Evolutionary conservation across 108 stramenopile genomes (phyloP).

Genomic region (Cylindrotheca closterium): DNA sequence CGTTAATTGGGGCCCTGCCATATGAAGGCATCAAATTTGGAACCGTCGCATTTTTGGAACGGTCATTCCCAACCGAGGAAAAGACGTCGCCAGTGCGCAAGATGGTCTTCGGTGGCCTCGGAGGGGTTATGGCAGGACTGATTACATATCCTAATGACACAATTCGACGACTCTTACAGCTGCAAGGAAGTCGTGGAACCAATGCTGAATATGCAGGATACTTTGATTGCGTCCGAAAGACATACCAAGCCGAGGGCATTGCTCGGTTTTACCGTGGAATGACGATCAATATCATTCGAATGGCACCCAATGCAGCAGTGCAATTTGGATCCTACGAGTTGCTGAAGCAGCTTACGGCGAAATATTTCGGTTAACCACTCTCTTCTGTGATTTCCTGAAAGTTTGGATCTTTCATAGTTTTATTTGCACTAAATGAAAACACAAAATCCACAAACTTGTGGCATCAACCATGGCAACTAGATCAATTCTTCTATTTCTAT

Average conservation of each 20-base stretch:
- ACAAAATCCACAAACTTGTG: too few species aligned
- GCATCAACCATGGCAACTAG: too few species aligned
- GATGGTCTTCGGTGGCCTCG: slow-evolving; percentile 79
- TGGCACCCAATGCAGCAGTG: slow-evolving; percentile 88
- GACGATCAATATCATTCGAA: slow-evolving; percentile 75
- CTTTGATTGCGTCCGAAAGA: slow-evolving; percentile 78
- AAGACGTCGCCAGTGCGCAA: slow-evolving; percentile 46
- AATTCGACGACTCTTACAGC: slow-evolving; percentile 78
- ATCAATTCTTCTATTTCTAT: too few species aligned
- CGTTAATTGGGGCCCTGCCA: slow-evolving; percentile 83
- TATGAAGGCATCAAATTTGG: slow-evolving; percentile 94
- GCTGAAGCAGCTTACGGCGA: slow-evolving; percentile 49
- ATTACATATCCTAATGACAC: slow-evolving; percentile 93
- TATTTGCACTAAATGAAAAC: too few species aligned
- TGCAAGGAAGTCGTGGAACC: slow-evolving; percentile 86
- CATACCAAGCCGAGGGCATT: slow-evolving; percentile 61
- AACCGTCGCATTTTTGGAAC: slow-evolving; percentile 83
- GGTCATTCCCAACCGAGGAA: slow-evolving; percentile 45
- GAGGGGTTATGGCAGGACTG: slow-evolving; percentile 77
- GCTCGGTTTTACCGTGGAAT: slow-evolving; percentile 77
- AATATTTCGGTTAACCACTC: too few species aligned
- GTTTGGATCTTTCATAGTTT: too few species aligned
- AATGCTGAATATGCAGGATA: slow-evolving; percentile 68
- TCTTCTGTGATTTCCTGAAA: too few species aligned
- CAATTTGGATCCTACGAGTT: slow-evolving; percentile 88